phyloP scores from a whole-genome alignment of 2,329 filamentous ascomycete genomes.

The Chalaropsis ovoidea region DNA sequence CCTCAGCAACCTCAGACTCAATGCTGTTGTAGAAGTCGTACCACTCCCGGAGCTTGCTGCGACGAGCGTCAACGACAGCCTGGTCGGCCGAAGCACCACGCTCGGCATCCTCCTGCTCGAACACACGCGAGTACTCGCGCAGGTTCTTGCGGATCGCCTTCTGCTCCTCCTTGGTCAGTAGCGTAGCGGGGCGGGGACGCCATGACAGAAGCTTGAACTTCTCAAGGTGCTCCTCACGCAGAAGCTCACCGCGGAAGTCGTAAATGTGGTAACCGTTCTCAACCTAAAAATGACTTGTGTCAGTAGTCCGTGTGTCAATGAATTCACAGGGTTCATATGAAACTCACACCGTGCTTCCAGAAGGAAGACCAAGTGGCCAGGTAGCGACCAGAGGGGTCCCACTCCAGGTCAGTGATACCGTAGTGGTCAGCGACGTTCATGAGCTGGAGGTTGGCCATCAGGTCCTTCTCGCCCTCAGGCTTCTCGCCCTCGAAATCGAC shows the following conservation, averaged over 20 bases:
- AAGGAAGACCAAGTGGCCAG: slow-evolving; percentile 86
- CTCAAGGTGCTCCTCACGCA: slow-evolving; percentile 84
- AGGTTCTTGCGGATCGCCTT: slow-evolving; percentile 97
- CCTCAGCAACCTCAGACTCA: slow-evolving; percentile 60
- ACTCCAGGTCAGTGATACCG: slow-evolving; percentile 93
- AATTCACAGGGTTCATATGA: not conserved
- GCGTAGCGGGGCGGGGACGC: slow-evolving; percentile 82
- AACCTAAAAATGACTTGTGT: not conserved
- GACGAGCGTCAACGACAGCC: slow-evolving; percentile 80
- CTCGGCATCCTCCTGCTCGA: slow-evolving; percentile 90
- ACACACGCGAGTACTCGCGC: slow-evolving; percentile 86
- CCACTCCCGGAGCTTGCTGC: slow-evolving; percentile 81
- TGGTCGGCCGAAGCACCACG: slow-evolving; percentile 89
- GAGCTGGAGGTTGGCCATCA: slow-evolving; percentile 86
- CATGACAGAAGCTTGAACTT: slow-evolving; percentile 97
- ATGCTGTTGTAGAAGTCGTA: slow-evolving; percentile 67
- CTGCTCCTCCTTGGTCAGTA: slow-evolving; percentile 93
- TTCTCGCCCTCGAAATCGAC: slow-evolving; percentile 97
- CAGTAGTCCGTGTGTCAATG: not conserved
- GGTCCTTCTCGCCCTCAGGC: slow-evolving; percentile 81
- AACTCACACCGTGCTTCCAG: slow-evolving; percentile 88
- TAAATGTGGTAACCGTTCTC: slow-evolving; percentile 98
- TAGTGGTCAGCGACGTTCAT: slow-evolving; percentile 95
- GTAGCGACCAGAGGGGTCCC: slow-evolving; percentile 92
- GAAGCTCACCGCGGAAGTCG: slow-evolving; percentile 82